Base-by-base conservation (phyloP, 257 asterid species). In the Rehmannia glutinosa region DNA sequence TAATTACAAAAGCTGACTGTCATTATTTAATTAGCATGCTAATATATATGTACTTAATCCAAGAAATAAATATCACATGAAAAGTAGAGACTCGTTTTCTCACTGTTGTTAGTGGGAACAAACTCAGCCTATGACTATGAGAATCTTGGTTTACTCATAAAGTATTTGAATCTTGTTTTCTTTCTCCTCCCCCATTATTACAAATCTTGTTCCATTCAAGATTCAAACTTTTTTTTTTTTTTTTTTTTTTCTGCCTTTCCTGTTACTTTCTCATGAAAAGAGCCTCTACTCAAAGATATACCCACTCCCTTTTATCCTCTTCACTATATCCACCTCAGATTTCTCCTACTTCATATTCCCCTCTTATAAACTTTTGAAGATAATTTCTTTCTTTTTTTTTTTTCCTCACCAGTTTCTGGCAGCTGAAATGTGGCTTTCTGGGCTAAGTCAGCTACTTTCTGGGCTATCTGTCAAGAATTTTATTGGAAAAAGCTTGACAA, bases 141-240 rank as follows among this genome's bases (percentile, higher is more conserved):
- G 83, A 85, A 85, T 85, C 86, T 82, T 73, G 84, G 78, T 76
- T 68, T 64, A 75, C 84, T 61, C 73, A 80, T 70, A 77, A 80
- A 71, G 77, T 51, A 30, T 76, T 70, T 78, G 83, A 80, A 80
- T 78, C 82, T 76, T 80, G 81, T 70, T 74, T 71, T 81, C 75
- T 73, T 69, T 84, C 73, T 53, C 11, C 58, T 51, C 74, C 52
- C 45, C 79, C 68, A 73, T 73, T 70, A 41, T 75, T 67, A 43
- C 80, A 69, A 49, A 63, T 73, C 80, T 77, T 75, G 63, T 45
- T 54, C 68, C 67, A 33, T 56, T 69, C 79, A 70, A 80, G 80
- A 80, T 73, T 76, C 79, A 80, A 69, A 54, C 24, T 77, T 76
- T 61, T 25, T 25, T 30, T n/a, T n/a, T 39, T 23, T 49, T 16